Evolutionary conservation across 2,329 filamentous ascomycete species (phyloP), one percentile per base, ranked within the genome.

Genomic region (Pseudohalonectria lignicola): DNA sequence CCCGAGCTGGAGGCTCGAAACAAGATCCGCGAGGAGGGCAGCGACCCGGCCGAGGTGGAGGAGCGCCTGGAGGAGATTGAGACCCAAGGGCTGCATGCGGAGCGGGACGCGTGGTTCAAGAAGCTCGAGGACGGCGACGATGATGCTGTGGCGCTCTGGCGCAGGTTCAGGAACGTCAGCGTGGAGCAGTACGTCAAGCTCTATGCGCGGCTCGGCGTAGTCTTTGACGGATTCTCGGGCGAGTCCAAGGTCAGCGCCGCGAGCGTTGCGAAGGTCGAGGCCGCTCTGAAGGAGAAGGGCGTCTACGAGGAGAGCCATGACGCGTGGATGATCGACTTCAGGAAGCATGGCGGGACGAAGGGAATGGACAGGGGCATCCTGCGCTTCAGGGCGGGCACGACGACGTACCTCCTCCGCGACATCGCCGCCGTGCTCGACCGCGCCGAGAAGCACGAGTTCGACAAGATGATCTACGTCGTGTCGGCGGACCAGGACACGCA

Each of bases 401-500:
- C 74, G 10, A 67, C 79, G 1, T 85, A 85, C 55, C 64, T 84
- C 26, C 78, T 80, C 20, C 71, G 81, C 48, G 80, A 85, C 52
- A 74, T 85, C 31, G 80, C 75, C 11, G 76, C 76, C 5, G 76
- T 75, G 21, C 54, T 75, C 16, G 76, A 82, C 56, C 72, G 79
- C 53, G 64, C 69, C 40, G 66, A 79, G 41, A 67, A 69, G 26
- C 53, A 57, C 39, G 16, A 37, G 1, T 61, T 62, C 28, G 57
- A 62, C 44, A 52, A 56, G 46, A 58, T 62, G 58, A 44, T 63
- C 2, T 64, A 62, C 29, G 58, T 64, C n/a, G 60, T 61, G 13
- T 47, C 51, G 1, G 40, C 48, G 1, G 54, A 59, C 17, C 59
- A 62, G 32, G 56, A 60, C 31, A 29, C 47, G 0, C 55, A 64